Percentiles rank a stretch among this genome's conserved stretches.
These are phyloP conservation scores for Colletotrichum endophyticum DNA, from an alignment of 2,329 filamentous ascomycete species.

Conservation along the genomic window DNA sequence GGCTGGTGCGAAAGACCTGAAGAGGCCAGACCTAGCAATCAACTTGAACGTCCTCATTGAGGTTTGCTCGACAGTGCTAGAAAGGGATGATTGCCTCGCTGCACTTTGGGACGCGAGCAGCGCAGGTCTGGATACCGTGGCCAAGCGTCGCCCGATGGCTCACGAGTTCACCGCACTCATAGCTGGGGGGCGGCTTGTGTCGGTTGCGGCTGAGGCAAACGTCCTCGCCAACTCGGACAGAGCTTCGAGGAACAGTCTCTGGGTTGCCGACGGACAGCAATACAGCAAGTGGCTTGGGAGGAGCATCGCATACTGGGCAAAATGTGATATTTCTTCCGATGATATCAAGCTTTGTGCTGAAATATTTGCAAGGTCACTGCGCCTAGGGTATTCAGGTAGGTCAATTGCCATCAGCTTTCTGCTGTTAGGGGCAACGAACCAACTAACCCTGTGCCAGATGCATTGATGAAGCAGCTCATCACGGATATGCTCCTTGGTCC, in stretches of 20 bases:
- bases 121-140: slow-evolving; percentile 4
- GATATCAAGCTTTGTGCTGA: slow-evolving; percentile 48
- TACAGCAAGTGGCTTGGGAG: slow-evolving; percentile 76
- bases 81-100: slow-evolving; percentile 37
- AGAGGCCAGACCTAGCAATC: slow-evolving; percentile 45
- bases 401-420: not conserved
- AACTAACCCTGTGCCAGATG: slow-evolving; percentile 36
- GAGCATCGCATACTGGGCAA: slow-evolving; percentile 59
- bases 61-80: slow-evolving; percentile 47
- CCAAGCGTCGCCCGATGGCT: slow-evolving; percentile 36
- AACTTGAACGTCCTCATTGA: slow-evolving; percentile 50
- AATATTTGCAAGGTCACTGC: slow-evolving; percentile 64
- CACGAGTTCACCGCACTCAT: slow-evolving; percentile 52
- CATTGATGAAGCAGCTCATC: slow-evolving; percentile 41
- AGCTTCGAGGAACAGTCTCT: slow-evolving; percentile 39
- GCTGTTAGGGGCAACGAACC: slow-evolving; percentile 16
- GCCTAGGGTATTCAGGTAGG: slow-evolving; percentile 75
- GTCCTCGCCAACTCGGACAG: slow-evolving; percentile 45
- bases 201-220: slow-evolving; percentile 60
- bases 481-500: slow-evolving; percentile 40
- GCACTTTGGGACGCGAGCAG: slow-evolving; percentile 41
- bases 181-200: slow-evolving; percentile 54
- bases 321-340: slow-evolving; percentile 29
- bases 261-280: slow-evolving; percentile 67
- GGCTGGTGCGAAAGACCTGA: slow-evolving; percentile 37